Evolutionary conservation across 495 filamentous ascomycete species (phyloP).

Genomic region (Neurospora cerealis): DNA sequence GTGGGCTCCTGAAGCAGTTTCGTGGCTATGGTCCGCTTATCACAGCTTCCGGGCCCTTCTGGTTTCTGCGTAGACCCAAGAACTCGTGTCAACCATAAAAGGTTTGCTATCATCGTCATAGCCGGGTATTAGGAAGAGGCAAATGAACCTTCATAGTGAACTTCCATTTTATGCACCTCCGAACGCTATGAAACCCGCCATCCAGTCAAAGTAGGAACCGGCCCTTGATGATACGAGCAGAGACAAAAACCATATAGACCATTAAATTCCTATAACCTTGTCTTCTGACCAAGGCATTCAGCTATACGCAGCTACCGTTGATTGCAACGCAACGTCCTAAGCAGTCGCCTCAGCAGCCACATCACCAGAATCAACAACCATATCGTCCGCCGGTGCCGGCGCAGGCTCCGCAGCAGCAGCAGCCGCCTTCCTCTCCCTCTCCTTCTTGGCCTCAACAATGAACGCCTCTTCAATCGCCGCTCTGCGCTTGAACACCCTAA

Average conservation of each 20-base stretch:
- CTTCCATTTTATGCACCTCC: neutral
- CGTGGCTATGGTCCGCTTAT: too few relatives aligned
- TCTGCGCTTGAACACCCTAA: conserved; percentile 73
- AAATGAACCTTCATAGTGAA: neutral
- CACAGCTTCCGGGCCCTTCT: too few relatives aligned
- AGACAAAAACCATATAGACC: neutral
- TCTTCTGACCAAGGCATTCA: neutral
- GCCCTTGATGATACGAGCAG: neutral
- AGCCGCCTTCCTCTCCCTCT: conserved; percentile 10
- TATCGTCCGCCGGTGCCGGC: neutral
- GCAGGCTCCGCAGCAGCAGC: conserved; percentile 1
- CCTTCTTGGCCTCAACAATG: conserved; percentile 31
- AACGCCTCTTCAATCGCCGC: conserved; percentile 73
- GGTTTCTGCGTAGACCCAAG: too few relatives aligned
- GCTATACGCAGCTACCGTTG: neutral
- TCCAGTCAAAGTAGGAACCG: neutral
- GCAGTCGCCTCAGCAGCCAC: neutral
- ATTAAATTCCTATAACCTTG: neutral
- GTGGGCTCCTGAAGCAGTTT: too few relatives aligned
- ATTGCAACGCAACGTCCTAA: neutral
- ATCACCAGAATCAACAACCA: neutral
- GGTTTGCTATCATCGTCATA: too few relatives aligned
- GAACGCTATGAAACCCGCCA: neutral
- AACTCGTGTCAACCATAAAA: too few relatives aligned
- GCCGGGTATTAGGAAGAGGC: too few relatives aligned